A percentile compares a stretch with the other conserved stretches of the same genome.
phyloP scores from a whole-genome alignment of 345 rosid genomes.

The Punica granatum region DNA sequence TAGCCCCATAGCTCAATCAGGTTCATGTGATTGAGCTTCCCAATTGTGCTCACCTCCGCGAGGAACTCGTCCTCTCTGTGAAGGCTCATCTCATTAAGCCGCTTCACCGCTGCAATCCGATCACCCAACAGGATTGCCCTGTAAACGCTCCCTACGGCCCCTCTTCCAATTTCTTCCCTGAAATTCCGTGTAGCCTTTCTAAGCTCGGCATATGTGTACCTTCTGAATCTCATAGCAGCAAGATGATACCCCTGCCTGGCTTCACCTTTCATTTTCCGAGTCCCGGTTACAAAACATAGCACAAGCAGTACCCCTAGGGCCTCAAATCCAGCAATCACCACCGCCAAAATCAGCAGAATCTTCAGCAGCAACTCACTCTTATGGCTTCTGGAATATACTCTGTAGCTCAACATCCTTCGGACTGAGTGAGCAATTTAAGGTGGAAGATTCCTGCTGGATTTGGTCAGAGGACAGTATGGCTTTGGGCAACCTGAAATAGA shows the following conservation, averaged over 20 bases:
- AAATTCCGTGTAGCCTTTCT: constrained; percentile 12
- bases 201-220: constrained; percentile 15
- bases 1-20: constrained; percentile 23
- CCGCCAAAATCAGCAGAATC: neutral
- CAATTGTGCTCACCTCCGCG: constrained; percentile 21
- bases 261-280: neutral
- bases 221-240: constrained; percentile 14
- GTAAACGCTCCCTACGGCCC: constrained; percentile 20
- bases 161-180: constrained; percentile 15
- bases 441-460: neutral
- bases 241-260: constrained; percentile 3
- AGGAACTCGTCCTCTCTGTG: constrained; percentile 21
- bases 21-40: constrained; percentile 25
- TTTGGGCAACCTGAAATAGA: constrained; percentile 20
- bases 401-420: too few species aligned
- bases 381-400: neutral
- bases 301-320: constrained; percentile 1
- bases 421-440: neutral
- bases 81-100: constrained; percentile 6
- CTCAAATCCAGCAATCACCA: constrained; percentile 4
- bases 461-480: neutral
- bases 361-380: constrained; percentile 1
- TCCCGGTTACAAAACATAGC: constrained; percentile 3
- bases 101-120: constrained; percentile 15
- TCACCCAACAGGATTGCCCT: constrained; percentile 6